These are phyloP conservation scores for Lentinula detonsa DNA, from an alignment of 768 basidiomycete species.

Conservation along the genomic window DNA sequence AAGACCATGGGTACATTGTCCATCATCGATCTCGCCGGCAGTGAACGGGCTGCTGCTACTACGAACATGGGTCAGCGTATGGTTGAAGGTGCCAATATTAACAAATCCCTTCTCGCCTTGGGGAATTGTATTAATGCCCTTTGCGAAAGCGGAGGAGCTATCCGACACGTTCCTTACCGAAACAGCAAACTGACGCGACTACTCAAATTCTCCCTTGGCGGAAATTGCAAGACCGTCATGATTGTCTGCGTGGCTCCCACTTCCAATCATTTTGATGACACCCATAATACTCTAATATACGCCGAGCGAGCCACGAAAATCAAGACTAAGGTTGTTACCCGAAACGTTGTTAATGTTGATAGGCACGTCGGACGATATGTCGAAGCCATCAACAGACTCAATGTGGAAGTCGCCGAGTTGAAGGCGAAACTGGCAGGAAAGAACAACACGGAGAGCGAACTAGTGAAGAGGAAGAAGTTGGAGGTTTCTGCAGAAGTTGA, in stretches of 20 bases:
- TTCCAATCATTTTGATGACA: slow-evolving; percentile 95
- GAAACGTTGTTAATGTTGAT: slow-evolving; percentile 93
- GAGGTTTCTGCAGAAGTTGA: slow-evolving; percentile 73
- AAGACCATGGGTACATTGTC: slow-evolving; percentile 87
- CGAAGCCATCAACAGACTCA: slow-evolving; percentile 87
- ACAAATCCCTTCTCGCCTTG: slow-evolving; percentile 94
- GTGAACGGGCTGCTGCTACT: slow-evolving; percentile 94
- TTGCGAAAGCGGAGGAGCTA: slow-evolving; percentile 85
- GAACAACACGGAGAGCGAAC: slow-evolving; percentile 53
- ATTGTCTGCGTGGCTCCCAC: slow-evolving; percentile 97
- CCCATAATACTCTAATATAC: slow-evolving; percentile 96
- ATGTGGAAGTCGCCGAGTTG: slow-evolving; percentile 76
- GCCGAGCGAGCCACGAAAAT: slow-evolving; percentile 98
- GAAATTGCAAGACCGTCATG: slow-evolving; percentile 99
- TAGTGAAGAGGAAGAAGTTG: slow-evolving; percentile 57
- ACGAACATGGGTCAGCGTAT: slow-evolving; percentile 97
- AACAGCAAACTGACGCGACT: slow-evolving; percentile 98
- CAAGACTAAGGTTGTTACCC: slow-evolving; percentile 93
- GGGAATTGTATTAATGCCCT: slow-evolving; percentile 99
- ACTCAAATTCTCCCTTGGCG: slow-evolving; percentile 95
- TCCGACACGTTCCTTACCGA: slow-evolving; percentile 91
- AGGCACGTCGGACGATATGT: slow-evolving; percentile 95
- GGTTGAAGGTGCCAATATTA: slow-evolving; percentile 99
- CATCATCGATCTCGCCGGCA: slow-evolving; percentile 97
- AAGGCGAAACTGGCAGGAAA: slow-evolving; percentile 81